Base-by-base conservation (phyloP, 106 monocot genomes). In the Dioscorea alata region DNA sequence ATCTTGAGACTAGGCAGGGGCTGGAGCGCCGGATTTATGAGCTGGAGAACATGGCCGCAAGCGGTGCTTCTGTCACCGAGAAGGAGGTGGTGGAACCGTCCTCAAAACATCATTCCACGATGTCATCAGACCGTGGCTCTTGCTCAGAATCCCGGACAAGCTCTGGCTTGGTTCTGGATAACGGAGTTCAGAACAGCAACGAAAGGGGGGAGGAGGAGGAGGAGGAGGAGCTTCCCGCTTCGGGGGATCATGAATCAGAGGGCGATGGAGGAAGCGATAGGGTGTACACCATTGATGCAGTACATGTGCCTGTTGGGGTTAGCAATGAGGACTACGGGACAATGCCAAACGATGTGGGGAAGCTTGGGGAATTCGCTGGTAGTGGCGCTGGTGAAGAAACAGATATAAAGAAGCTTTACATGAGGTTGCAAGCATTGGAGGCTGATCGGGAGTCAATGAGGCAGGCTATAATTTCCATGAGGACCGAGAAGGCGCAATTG, bases 361-460 rank as follows among this genome's bases (percentile, higher is more conserved):
- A 13, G 33, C 48, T 52, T 25, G 28, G 3, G 28, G 28, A 28
- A 28, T 28, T 28, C 28, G 28, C 28, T 28, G 21, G 52, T 60
- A 49, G 69, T 21, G 74, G 50, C 13, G 57, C 12, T 7, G 31
- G 74, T 16, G 73, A 79, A 34, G 63, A 24, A 4, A 66, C 34
- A 21, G 85, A 85, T 20, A 75, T 87, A 7, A 80, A 80, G 70
- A 80, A 70, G 64, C 68, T 91, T n/a, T 77, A 87, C 60, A 49
- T 64, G 72, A 81, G 84, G 80, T 59, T 91, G 49, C 84, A 87
- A 72, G 87, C 77, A 1, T 67, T 91, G 35, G 91, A 91, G 62
- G 91, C 87, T 8, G 87, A 91, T 21, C 76, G 87, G 74, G 91
- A 84, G 61, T 82, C 91, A 0, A 81, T 91, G 82, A 76, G 79